Percentiles rank a stretch among this genome's conserved stretches.
These are phyloP conservation scores for Magnaporthiopsis rhizophila DNA, from an alignment of 2,329 filamentous ascomycete genomes.

Conservation along the genomic window DNA sequence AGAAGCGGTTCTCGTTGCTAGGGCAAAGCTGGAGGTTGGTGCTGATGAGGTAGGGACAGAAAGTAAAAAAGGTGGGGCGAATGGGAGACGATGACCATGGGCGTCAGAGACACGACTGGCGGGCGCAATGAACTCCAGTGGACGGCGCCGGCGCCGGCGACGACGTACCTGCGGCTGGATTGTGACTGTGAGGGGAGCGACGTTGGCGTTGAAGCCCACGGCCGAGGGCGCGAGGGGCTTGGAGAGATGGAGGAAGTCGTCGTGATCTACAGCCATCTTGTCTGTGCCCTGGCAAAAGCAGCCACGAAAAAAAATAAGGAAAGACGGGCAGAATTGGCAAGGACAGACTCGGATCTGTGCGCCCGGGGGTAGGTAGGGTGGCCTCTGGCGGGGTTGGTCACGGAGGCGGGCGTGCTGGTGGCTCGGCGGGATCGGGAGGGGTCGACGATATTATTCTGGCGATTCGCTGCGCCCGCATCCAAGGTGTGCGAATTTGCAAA, in stretches of 20 bases:
- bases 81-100: not conserved
- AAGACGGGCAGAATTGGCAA: not conserved
- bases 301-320: not conserved
- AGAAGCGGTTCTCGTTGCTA: no score
- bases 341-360: not conserved
- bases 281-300: conserved; percentile 10
- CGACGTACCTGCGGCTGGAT: conserved; percentile 78
- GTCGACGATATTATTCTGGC: conserved; percentile 17
- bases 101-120: not conserved
- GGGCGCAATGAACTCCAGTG: no score
- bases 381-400: not conserved
- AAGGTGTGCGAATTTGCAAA: conserved; percentile 8
- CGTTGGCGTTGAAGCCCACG: conserved; percentile 73
- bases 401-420: not conserved
- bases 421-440: conserved; percentile 11
- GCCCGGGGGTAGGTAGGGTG: not conserved
- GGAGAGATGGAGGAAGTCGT: conserved; percentile 90
- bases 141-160: no score
- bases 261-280: conserved; percentile 72
- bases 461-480: conserved; percentile 16
- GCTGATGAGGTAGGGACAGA: no score
- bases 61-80: no score
- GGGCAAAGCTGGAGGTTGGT: no score
- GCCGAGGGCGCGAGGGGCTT: conserved; percentile 79
- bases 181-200: conserved; percentile 85